Percentiles rank a stretch among this genome's conserved stretches.
Conservation (phyloP, 2,329 filamentous ascomycete species). For the Alternaria postmessia region DNA sequence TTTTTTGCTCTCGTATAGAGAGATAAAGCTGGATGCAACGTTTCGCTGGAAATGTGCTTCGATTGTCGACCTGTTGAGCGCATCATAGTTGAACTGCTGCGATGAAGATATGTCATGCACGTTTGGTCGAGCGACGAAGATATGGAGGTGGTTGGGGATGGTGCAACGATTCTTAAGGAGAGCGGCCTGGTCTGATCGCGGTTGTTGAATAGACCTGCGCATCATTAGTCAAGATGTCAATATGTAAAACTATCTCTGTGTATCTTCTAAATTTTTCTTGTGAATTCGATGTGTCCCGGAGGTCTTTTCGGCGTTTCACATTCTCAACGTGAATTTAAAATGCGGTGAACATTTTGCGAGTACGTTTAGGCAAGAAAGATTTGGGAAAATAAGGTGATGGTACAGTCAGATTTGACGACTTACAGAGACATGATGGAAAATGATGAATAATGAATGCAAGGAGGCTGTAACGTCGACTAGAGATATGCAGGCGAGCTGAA, state of each 20-base stretch:
- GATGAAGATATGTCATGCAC: neutral
- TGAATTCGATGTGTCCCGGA: neutral
- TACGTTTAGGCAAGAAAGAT: neutral
- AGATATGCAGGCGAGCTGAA: neutral
- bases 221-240: neutral
- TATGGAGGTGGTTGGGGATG: neutral
- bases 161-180: neutral
- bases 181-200: neutral
- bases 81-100: neutral
- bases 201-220: neutral
- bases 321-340: neutral
- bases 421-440: neutral
- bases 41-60: constrained; percentile 3
- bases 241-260: neutral
- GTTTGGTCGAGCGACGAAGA: neutral
- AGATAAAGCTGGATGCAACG: constrained; percentile 6
- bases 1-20: constrained; percentile 8
- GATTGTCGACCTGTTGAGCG: constrained; percentile 1
- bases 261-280: neutral
- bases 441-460: neutral
- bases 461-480: neutral
- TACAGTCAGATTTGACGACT: neutral
- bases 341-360: neutral
- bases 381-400: neutral
- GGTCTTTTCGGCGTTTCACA: neutral